Conservation (phyloP, 176 grass and related monocot genomes). For the Paspalum notatum region DNA sequence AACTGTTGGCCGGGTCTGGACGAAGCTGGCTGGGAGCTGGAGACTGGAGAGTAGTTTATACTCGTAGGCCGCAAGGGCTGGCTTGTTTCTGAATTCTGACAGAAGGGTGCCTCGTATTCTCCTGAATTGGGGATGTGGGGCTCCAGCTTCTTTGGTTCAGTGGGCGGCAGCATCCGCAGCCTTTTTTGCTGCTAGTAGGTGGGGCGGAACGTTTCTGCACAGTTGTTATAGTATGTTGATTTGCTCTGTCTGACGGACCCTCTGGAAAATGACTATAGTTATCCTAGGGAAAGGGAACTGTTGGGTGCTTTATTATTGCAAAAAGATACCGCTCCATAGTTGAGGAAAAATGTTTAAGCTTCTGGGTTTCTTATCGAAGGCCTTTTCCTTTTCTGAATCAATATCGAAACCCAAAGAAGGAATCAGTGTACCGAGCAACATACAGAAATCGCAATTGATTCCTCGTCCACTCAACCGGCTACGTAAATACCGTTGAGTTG, state of each 20-base stretch:
- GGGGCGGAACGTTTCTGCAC: not conserved
- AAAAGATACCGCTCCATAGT: too few relatives aligned
- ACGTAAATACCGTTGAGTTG: too few relatives aligned
- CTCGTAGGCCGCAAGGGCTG: not conserved
- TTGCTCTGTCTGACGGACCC: not conserved
- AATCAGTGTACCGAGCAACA: too few relatives aligned
- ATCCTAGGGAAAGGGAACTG: not conserved
- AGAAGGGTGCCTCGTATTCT: constrained; percentile 19
- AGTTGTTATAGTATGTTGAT: not conserved
- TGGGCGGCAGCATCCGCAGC: not conserved
- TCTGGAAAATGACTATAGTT: not conserved
- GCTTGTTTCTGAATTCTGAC: constrained; percentile 35
- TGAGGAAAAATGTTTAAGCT: too few relatives aligned
- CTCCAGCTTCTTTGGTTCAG: not conserved
- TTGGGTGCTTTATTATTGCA: not conserved
- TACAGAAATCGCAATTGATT: too few relatives aligned
- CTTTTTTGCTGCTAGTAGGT: not conserved
- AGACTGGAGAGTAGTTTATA: not conserved
- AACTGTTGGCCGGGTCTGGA: constrained; percentile 14
- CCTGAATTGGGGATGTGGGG: not conserved
- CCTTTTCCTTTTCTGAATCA: too few relatives aligned
- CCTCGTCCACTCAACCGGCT: too few relatives aligned
- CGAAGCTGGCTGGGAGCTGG: constrained; percentile 25
- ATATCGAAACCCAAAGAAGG: too few relatives aligned
- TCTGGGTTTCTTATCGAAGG: too few relatives aligned